Base-by-base conservation (phyloP, 768 basidiomycete genomes). In the Naganishia friedmannii region DNA sequence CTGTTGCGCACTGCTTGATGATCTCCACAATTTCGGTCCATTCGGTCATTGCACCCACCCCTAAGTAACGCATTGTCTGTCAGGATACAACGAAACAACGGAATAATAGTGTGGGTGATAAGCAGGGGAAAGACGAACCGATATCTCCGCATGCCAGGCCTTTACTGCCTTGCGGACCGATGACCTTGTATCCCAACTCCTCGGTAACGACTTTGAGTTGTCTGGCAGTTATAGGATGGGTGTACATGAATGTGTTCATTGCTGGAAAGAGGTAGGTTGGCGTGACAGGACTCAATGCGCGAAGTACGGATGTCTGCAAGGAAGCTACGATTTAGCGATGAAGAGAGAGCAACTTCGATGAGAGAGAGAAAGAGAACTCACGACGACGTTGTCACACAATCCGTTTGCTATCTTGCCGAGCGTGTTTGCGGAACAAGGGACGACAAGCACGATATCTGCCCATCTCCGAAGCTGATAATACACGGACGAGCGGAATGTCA, bases 201-300 rank as follows among this genome's bases (percentile, higher is more conserved):
- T 93, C 90, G 31, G 84, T 84, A 6, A 95, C 85, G 46, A 90
- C 77, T 28, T 87, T 85, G 53, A 98, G 81, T 77, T 99, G 96
- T 72, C 90, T 86, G 0, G 87, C 86, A 0, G 94, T 97, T 53
- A 98, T 84, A 23, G 93, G 93, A 78, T 98, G 94, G 70, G 90
- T 87, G 77, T 91, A 98, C 95, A 99, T 99, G 73, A 92, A 84
- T 3, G 96, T 98, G 80, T 99, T 99, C 95, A 98, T 99, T 0
- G 95, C 96, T 1, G 95, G 95, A 77, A 94, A 98, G 45, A 97
- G 81, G 76, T 89, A 92, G 8, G 92, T 93, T 8, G 90, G 90
- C 0, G 92, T 96, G 7, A 86, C 84, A 0, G 93, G 91, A 2
- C 90, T 84, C 0, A 95, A 83, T 0, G 92, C 94, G 26, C 92